Base-by-base conservation (phyloP, 1,139 yeast genomes). In the Hanseniaspora sp. region DNA sequence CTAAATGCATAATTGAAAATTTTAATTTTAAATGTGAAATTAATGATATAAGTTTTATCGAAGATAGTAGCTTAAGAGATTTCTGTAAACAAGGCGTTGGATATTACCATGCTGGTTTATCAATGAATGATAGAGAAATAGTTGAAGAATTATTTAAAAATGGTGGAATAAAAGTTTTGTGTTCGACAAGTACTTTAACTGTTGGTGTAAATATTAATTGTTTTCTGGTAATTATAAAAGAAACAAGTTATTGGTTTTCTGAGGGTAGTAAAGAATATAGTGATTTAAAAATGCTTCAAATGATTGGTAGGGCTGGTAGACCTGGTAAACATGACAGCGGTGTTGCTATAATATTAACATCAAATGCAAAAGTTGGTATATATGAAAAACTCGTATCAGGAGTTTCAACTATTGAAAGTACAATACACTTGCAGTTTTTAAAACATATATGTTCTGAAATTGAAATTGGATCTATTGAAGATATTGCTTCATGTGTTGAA, bases 191-290 rank as follows among this genome's bases (percentile, higher is more conserved):
- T 0, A 79, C 83, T 0, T 65, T 79, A 57, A 81, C 97, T 0
- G 88, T 96, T 94, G 97, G 97, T 63, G 96, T 92, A 43, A 92
- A 92, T 64, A 74, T 92, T 59, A 97, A 97, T 1, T 97, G 97
- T 0, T 92, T 88, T 70, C 72, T 92, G 62, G 98, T 92, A 8
- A 80, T 92, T 52, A 86, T 92, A 59, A 92, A 92, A 67, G 97
- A 97, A 41, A 92, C 98, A 2, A 58, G 56, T 33, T 57, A 61
- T 43, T 76, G 82, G 76, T 65, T 57, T 13, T 41, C 56, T 7
- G 58, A 62, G 29, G 63, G 58, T 17, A 35, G 54, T n/a, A 59
- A 56, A 33, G 80, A 77, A 56, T 76, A 76, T 56, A 66, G 76
- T 1, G 75, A 74, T 29, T 64, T 74, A 17, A 80, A 76, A 56